Evolutionary conservation across 305 asterid species (phyloP).

Genomic region (Fraxinus albicans): DNA sequence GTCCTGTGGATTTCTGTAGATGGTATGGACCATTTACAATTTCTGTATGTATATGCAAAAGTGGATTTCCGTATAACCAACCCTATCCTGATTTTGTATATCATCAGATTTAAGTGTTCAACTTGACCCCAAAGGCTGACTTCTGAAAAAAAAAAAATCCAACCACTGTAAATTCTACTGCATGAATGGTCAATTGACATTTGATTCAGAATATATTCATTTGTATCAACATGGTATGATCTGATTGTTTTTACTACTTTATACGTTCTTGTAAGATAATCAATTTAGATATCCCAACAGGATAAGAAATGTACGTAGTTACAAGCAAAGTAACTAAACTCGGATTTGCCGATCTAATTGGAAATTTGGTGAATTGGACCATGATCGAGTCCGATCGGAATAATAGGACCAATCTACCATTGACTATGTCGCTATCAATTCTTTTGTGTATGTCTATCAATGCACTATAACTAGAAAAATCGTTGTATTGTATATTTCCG

Average conservation of each 20-base stretch:
- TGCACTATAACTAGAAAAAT: background rate
- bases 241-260: background rate
- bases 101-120: conserved; percentile 26
- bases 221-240: conserved; percentile 26
- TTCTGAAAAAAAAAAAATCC: conserved; percentile 9
- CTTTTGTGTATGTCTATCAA: background rate
- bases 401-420: too few relatives aligned
- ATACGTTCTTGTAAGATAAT: background rate
- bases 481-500: background rate
- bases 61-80: background rate
- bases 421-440: too few relatives aligned
- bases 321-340: background rate
- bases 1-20: conserved; percentile 35
- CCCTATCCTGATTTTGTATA: conserved; percentile 18
- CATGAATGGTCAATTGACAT: background rate
- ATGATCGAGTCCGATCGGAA: too few relatives aligned
- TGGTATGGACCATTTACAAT: conserved; percentile 29
- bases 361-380: too few relatives aligned
- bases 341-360: too few relatives aligned
- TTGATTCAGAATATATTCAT: background rate
- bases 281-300: background rate
- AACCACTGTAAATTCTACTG: background rate
- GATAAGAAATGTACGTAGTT: background rate
- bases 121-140: conserved; percentile 13
- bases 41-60: background rate